Percentiles rank a stretch among this genome's conserved stretches.
These are phyloP conservation scores for Alternaria sp. DNA, from an alignment of 2,329 filamentous ascomycete species.

Conservation along the genomic window DNA sequence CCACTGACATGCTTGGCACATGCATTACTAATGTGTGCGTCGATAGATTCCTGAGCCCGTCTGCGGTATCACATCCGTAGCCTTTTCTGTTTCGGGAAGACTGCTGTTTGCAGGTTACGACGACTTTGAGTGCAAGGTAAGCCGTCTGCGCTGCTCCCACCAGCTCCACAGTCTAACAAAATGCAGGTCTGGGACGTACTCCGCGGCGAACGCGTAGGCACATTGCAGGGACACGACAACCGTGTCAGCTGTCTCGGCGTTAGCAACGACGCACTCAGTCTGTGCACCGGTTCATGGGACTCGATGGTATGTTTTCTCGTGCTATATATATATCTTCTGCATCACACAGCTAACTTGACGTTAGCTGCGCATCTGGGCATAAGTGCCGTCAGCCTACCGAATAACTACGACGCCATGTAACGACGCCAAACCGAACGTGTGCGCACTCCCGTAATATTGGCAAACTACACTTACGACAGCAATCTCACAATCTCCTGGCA, in stretches of 20 bases:
- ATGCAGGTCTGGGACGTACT: constrained; percentile 94
- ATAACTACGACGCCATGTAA: constrained; percentile 42
- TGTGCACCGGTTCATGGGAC: constrained; percentile 99
- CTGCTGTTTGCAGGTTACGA: constrained; percentile 97
- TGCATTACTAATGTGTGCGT: constrained; percentile 38
- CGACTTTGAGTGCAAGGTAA: constrained; percentile 99
- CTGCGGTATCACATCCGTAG: constrained; percentile 97
- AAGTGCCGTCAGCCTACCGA: constrained; percentile 32
- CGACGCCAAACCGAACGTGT: constrained; percentile 45
- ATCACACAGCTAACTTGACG: constrained; percentile 33
- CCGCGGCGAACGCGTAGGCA: constrained; percentile 95
- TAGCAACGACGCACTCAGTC: constrained; percentile 97
- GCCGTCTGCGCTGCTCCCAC: constrained; percentile 39
- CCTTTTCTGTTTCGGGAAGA: constrained; percentile 94
- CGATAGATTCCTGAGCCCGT: constrained; percentile 91
- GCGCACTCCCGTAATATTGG: constrained; percentile 40
- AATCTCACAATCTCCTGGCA: constrained; percentile 34
- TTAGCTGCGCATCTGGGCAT: constrained; percentile 64
- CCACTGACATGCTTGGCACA: neutral
- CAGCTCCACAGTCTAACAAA: constrained; percentile 51
- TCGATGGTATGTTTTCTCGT: constrained; percentile 77
- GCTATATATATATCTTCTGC: constrained; percentile 2
- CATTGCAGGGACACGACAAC: constrained; percentile 96
- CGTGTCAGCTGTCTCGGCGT: constrained; percentile 98
- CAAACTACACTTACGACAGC: constrained; percentile 34